Conservation (phyloP, 306 rosid species). For the Lupinus albus region DNA sequence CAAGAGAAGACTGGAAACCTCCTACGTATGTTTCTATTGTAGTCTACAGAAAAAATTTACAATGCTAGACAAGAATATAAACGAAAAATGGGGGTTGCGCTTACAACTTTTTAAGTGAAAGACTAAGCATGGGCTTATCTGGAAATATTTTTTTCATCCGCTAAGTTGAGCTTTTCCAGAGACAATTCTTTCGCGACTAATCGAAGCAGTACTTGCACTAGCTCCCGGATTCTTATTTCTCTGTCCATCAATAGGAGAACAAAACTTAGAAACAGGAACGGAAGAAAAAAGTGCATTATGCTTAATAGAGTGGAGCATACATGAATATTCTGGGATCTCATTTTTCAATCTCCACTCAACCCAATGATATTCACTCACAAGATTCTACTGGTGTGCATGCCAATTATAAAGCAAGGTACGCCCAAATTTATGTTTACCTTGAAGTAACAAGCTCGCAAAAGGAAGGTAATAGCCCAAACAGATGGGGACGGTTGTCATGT, state of each 20-base stretch:
- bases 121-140: slow-evolving; percentile 36
- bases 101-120: slow-evolving; percentile 14
- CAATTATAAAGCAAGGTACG: slow-evolving; percentile 3
- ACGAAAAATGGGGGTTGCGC: background rate
- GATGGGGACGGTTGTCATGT: slow-evolving; percentile 60
- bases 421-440: slow-evolving; percentile 56
- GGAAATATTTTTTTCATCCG: slow-evolving; percentile 49
- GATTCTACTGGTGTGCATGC: background rate
- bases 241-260: slow-evolving; percentile 56
- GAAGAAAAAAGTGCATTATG: background rate
- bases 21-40: slow-evolving; percentile 38
- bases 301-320: background rate
- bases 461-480: slow-evolving; percentile 82
- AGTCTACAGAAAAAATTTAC: slow-evolving; percentile 45
- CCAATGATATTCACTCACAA: too few species aligned
- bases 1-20: slow-evolving; percentile 40
- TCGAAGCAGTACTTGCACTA: slow-evolving; percentile 67
- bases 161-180: slow-evolving; percentile 59
- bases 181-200: slow-evolving; percentile 66
- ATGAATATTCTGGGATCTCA: too few species aligned
- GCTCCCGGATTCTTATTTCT: slow-evolving; percentile 67
- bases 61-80: slow-evolving; percentile 36
- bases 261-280: slow-evolving; percentile 28
- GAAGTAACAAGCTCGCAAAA: slow-evolving; percentile 82
- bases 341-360: too few species aligned